These are phyloP conservation scores for Zalaria obscura DNA, from an alignment of 2,329 filamentous ascomycete genomes.

Conservation along the genomic window DNA sequence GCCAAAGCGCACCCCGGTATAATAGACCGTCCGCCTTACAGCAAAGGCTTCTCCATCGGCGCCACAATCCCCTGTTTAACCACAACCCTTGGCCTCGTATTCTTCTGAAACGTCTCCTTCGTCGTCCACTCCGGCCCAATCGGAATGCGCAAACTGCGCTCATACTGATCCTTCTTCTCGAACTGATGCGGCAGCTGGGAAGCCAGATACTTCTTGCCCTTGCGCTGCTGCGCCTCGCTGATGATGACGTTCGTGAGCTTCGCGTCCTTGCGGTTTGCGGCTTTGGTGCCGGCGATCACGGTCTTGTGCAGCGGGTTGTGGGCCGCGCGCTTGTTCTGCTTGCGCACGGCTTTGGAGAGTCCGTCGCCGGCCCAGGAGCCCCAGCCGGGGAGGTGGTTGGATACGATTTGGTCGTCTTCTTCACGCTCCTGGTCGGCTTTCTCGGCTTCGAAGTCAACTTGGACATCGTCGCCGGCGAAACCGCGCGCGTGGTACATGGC, in stretches of 20 bases:
- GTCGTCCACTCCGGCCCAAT: conserved; percentile 92
- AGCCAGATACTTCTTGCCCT: conserved; percentile 83
- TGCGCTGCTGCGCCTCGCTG: conserved; percentile 79
- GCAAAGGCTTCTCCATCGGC: conserved; percentile 67
- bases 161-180: conserved; percentile 78
- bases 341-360: conserved; percentile 55
- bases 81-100: conserved; percentile 77
- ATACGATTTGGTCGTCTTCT: conserved; percentile 70
- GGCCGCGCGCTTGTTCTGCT: conserved; percentile 37
- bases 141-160: conserved; percentile 71
- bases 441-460: conserved; percentile 65
- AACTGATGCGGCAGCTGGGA: conserved; percentile 76
- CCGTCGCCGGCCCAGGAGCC: conserved; percentile 82
- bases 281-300: conserved; percentile 59
- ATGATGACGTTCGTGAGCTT: conserved; percentile 79
- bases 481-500: conserved; percentile 62
- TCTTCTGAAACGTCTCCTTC: conserved; percentile 85
- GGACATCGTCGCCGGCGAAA: conserved; percentile 79
- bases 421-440: conserved; percentile 58
- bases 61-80: conserved; percentile 83
- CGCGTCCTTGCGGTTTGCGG: conserved; percentile 64
- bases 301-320: conserved; percentile 41
- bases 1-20: too few relatives aligned
- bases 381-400: conserved; percentile 86
- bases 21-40: conserved; percentile 18